Percentiles rank a stretch among this genome's conserved stretches.
These are phyloP conservation scores for Melastoma malabathricum DNA, from an alignment of 345 rosid genomes.

Conservation along the genomic window DNA sequence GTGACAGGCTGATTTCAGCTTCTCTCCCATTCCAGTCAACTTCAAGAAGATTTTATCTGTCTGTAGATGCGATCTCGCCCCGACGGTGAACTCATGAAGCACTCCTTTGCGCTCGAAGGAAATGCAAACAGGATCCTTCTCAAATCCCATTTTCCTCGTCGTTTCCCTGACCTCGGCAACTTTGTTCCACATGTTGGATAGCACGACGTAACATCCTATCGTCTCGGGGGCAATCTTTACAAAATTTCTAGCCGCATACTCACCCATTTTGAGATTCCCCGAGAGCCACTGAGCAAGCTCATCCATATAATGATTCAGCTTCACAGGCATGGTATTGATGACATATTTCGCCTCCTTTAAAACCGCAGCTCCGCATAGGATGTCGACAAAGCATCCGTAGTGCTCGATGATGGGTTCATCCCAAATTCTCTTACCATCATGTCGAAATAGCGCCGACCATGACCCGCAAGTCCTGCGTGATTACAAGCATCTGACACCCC, in stretches of 20 bases:
- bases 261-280: slow-evolving; percentile 34
- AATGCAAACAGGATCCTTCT: slow-evolving; percentile 38
- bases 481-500: slow-evolving; percentile 59
- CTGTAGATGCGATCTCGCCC: slow-evolving; percentile 32
- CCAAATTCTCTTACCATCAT: slow-evolving; percentile 37
- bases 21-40: slow-evolving; percentile 33
- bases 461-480: slow-evolving; percentile 50
- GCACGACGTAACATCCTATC: slow-evolving; percentile 36
- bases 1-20: slow-evolving; percentile 29
- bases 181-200: slow-evolving; percentile 43
- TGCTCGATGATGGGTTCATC: slow-evolving; percentile 40
- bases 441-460: slow-evolving; percentile 37
- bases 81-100: slow-evolving; percentile 31
- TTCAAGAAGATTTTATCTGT: slow-evolving; percentile 19
- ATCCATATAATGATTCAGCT: slow-evolving; percentile 54
- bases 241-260: slow-evolving; percentile 40
- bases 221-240: slow-evolving; percentile 38
- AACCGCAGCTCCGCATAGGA: slow-evolving; percentile 39
- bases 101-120: slow-evolving; percentile 27
- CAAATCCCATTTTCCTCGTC: slow-evolving; percentile 35
- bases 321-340: slow-evolving; percentile 37
- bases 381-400: slow-evolving; percentile 55
- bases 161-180: slow-evolving; percentile 37
- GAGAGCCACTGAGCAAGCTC: slow-evolving; percentile 45
- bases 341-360: slow-evolving; percentile 45